These are phyloP conservation scores for Phycomyces blakesleeanus DNA, from an alignment of 192 early-diverging fungal genomes.

Conservation along the genomic window DNA sequence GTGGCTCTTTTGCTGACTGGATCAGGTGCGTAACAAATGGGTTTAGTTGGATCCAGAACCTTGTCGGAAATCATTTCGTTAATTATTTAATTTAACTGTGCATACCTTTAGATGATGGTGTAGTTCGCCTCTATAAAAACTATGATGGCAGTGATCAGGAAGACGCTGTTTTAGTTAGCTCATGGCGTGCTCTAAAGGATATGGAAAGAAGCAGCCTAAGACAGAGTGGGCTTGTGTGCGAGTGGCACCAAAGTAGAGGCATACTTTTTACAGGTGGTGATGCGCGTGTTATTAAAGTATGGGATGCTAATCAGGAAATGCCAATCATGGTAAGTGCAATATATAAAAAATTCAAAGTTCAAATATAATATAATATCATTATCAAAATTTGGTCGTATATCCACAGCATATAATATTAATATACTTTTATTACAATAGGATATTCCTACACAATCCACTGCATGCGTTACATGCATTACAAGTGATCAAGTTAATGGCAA, in stretches of 20 bases:
- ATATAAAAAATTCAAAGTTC: no score
- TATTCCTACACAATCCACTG: conserved; percentile 51
- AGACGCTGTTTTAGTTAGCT: conserved; percentile 60
- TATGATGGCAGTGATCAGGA: conserved; percentile 51
- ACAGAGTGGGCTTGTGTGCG: conserved; percentile 58
- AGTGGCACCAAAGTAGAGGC: conserved; percentile 80
- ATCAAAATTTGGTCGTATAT: no score
- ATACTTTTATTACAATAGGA: no score
- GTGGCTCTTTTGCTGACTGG: conserved; percentile 77
- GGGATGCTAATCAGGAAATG: conserved; percentile 78
- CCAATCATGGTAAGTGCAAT: conserved; percentile 57
- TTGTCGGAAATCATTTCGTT: not conserved
- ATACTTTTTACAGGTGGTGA: conserved; percentile 66
- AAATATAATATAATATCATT: no score
- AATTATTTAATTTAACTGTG: not conserved
- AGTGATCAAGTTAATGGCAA: conserved; percentile 61
- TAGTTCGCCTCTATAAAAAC: conserved; percentile 70
- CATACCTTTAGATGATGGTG: conserved; percentile 61
- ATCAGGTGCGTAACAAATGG: conserved; percentile 55
- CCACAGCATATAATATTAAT: no score
- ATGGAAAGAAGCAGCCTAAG: conserved; percentile 51
- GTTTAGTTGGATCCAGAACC: conserved; percentile 1
- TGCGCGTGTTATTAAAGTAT: conserved; percentile 60
- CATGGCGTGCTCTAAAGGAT: conserved; percentile 75
- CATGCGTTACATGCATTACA: conserved; percentile 60